A percentile compares a stretch with the other conserved stretches of the same genome.
phyloP scores from a whole-genome alignment of 176 grass and related monocot species.

The Triticum monococcum region DNA sequence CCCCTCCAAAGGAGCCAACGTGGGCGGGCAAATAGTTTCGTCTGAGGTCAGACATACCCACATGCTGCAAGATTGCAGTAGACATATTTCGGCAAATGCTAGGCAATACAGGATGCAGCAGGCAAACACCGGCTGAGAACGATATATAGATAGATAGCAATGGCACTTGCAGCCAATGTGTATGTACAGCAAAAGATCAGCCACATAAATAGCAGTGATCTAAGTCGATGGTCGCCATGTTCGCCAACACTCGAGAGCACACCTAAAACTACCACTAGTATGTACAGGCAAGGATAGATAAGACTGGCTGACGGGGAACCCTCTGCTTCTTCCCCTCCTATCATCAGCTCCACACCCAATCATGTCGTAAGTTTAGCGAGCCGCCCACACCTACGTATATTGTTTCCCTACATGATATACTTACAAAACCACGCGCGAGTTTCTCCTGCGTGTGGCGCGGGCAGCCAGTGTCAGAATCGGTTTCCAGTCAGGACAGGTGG shows the following conservation, averaged over 20 bases:
- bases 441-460: neutral
- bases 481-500: slow-evolving; percentile 58
- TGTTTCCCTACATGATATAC: slow-evolving; percentile 40
- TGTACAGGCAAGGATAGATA: slow-evolving; percentile 34
- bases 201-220: neutral
- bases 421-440: slow-evolving; percentile 35
- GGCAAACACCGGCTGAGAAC: neutral
- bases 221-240: slow-evolving; percentile 25
- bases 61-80: too few relatives aligned
- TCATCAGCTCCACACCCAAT: slow-evolving; percentile 44
- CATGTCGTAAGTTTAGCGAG: slow-evolving; percentile 18
- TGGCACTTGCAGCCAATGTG: slow-evolving; percentile 19
- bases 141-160: neutral
- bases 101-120: neutral
- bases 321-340: slow-evolving; percentile 2
- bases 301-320: neutral
- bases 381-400: slow-evolving; percentile 32
- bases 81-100: neutral
- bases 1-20: neutral
- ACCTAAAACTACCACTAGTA: slow-evolving; percentile 27
- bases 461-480: neutral
- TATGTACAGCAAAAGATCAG: slow-evolving; percentile 35
- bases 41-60: too few relatives aligned
- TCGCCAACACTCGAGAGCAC: slow-evolving; percentile 7
- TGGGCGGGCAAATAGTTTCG: too few relatives aligned